Base-by-base conservation (phyloP, 805 yeast species). In the Blastobotrys terrestris region DNA sequence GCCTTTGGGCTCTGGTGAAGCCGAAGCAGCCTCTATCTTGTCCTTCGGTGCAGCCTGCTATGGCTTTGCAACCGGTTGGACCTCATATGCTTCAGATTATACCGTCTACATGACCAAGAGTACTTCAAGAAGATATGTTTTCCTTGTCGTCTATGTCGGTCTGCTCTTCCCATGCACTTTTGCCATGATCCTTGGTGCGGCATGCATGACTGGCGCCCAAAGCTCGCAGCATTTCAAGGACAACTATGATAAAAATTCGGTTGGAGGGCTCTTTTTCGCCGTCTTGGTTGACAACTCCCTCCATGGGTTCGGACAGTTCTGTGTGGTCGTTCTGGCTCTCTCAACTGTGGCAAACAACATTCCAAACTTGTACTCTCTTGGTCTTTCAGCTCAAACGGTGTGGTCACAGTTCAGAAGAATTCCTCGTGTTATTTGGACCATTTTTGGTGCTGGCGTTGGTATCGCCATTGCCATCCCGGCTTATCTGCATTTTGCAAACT, bases 51-150 rank as follows among this genome's bases (percentile, higher is more conserved):
- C 90, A 68, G 71, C 94, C 44, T 68, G 86, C 58, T 90, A 80
- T 62, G 97, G 97, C 58, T 90, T 84, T 64, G 95, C 96, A 49
- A 80, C 96, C 51, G 97, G 97, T 57, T 90, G 97, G 97, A 81
- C 95, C 53, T 84, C 96, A 16, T 88, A 84, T 62, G 94, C 97
- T 22, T 81, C 95, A 50, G 97, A 90, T 72, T 91, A 90, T 72
- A 88, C 96, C 48, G 89, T 85, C 44, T 91, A 88, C 73, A 88
- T 86, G 79, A 87, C 85, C 59, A 74, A 78, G 62, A 76, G 79
- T 63, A 80, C 84, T 58, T 78, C 77, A 68, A 72, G 80, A 44
- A 58, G 60, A 64, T 83, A 74, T 65, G 75, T 88, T 52, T 89
- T 88, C 73, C 67, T 78, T 52, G 77, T 82, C 58, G 80, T 90